Evolutionary conservation across 2,329 filamentous ascomycete genomes (phyloP).

Genomic region (Dactylellina haptotyla): DNA sequence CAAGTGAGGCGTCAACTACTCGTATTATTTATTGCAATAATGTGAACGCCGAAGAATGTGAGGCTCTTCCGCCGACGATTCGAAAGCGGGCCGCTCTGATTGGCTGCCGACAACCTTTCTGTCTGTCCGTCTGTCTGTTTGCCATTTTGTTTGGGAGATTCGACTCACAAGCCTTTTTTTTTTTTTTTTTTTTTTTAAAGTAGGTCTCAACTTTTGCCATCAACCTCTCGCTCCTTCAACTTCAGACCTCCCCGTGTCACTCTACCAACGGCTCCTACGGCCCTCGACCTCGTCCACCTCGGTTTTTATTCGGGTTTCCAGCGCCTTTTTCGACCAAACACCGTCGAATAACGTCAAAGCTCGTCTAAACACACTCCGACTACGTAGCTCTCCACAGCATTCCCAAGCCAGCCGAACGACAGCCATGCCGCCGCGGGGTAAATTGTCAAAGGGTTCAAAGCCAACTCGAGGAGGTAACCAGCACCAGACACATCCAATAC

Average conservation of each 20-base stretch:
- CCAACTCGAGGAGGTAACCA: constrained; percentile 45
- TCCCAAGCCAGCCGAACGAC: too few relatives aligned
- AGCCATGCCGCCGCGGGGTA: constrained; percentile 38
- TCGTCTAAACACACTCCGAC: too few relatives aligned
- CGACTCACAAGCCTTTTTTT: constrained; percentile 27
- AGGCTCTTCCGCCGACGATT: constrained; percentile 27
- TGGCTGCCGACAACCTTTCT: constrained; percentile 26
- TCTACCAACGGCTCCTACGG: not conserved
- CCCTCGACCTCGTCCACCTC: too few relatives aligned
- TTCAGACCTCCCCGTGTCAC: not conserved
- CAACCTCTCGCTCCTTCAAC: not conserved
- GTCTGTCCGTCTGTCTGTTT: too few relatives aligned
- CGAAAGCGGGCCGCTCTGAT: constrained; percentile 41
- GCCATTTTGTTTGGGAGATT: constrained; percentile 33
- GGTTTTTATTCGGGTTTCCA: too few relatives aligned
- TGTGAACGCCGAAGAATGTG: not conserved
- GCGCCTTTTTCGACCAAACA: too few relatives aligned
- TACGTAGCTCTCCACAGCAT: too few relatives aligned
- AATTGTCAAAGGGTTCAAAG: constrained; percentile 43
- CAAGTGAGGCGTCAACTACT: too few relatives aligned
- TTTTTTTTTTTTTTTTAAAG: too few relatives aligned
- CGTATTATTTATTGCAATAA: not conserved
- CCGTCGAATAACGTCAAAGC: not conserved
- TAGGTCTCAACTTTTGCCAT: not conserved
- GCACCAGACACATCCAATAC: not conserved